A percentile compares a stretch with the other conserved stretches of the same genome.
phyloP scores from a whole-genome alignment of 768 basidiomycete genomes.

The Mycena polygramma region DNA sequence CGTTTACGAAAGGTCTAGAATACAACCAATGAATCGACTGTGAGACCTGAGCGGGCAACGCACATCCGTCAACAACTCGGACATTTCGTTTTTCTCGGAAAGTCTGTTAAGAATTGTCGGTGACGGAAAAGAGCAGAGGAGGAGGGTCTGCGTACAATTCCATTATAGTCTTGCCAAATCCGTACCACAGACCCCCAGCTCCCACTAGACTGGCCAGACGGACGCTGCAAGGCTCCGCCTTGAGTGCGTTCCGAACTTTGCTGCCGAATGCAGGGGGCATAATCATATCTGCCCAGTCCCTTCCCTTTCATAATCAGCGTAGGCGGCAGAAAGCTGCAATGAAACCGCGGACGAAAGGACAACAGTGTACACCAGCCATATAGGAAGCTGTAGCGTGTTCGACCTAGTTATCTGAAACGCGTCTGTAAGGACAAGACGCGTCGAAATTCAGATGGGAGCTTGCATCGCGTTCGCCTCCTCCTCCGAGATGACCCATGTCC shows the following conservation, averaged over 20 bases:
- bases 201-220: constrained; percentile 87
- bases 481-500: constrained; percentile 90
- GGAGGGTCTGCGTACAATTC: constrained; percentile 67
- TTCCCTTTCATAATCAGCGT: constrained; percentile 43
- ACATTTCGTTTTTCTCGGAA: constrained; percentile 81
- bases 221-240: constrained; percentile 90
- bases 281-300: constrained; percentile 91
- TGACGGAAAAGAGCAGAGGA: constrained; percentile 1
- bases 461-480: constrained; percentile 88
- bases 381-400: constrained; percentile 85
- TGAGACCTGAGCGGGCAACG: constrained; percentile 29
- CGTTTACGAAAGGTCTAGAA: constrained; percentile 81
- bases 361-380: constrained; percentile 92
- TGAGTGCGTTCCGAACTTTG: constrained; percentile 87
- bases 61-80: constrained; percentile 78
- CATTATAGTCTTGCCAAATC: constrained; percentile 88
- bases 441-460: constrained; percentile 42
- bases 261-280: constrained; percentile 83
- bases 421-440: constrained; percentile 26
- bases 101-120: constrained; percentile 62
- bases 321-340: constrained; percentile 61
- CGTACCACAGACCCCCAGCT: constrained; percentile 92
- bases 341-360: constrained; percentile 58
- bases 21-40: constrained; percentile 44
- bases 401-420: constrained; percentile 76